Conservation (phyloP, 2,329 filamentous ascomycete genomes). For the Diaporthe sp. region DNA sequence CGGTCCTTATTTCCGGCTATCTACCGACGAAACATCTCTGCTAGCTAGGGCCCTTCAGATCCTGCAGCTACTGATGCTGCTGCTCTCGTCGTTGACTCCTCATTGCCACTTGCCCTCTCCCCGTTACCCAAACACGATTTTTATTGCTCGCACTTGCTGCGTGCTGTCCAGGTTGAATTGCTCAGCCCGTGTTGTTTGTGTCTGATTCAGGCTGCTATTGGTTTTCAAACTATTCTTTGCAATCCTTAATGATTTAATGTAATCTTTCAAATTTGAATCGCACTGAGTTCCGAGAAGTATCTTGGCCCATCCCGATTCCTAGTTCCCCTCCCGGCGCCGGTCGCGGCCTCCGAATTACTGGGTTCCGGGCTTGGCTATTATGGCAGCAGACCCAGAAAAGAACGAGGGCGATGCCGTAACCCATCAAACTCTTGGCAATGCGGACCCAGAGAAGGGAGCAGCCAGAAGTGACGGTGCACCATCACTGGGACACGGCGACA, state of each 20-base stretch:
- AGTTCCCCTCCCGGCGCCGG: slow-evolving; percentile 1
- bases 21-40: slow-evolving; percentile 8
- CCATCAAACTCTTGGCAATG: neutral
- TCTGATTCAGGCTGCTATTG: neutral
- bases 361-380: slow-evolving; percentile 29
- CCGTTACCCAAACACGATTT: neutral
- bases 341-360: slow-evolving; percentile 13
- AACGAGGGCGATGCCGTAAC: slow-evolving; percentile 25
- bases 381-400: slow-evolving; percentile 31
- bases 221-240: too few species aligned
- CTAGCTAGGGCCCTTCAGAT: slow-evolving; percentile 8
- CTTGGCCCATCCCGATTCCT: neutral
- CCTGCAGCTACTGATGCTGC: slow-evolving; percentile 9
- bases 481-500: slow-evolving; percentile 1
- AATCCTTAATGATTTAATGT: neutral
- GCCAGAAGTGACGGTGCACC: neutral
- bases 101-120: slow-evolving; percentile 3
- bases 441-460: neutral
- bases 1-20: slow-evolving; percentile 21
- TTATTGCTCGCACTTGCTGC: neutral
- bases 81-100: slow-evolving; percentile 11
- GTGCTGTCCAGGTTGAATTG: neutral
- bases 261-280: neutral
- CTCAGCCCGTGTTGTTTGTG: neutral
- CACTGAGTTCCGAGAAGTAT: neutral